Evolutionary conservation across 768 basidiomycete genomes (phyloP).

Genomic region (Suillus hirtellus): DNA sequence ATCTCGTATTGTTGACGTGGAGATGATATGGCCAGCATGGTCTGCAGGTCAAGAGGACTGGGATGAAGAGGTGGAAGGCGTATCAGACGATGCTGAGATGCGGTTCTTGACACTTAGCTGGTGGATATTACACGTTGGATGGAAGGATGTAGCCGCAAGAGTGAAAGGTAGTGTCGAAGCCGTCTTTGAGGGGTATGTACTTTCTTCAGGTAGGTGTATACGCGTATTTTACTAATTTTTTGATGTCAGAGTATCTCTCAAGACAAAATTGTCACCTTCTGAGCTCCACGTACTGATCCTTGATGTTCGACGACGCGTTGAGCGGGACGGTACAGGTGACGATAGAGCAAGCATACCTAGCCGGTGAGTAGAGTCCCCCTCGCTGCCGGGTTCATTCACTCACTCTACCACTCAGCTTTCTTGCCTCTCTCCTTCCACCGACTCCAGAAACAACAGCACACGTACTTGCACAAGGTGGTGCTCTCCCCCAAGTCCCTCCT

Average conservation of each 20-base stretch:
- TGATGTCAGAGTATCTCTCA: conserved; percentile 71
- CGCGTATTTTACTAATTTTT: conserved; percentile 9
- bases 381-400: neutral
- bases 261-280: conserved; percentile 65
- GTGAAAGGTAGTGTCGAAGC: conserved; percentile 76
- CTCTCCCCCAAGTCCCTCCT: conserved; percentile 16
- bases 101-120: conserved; percentile 86
- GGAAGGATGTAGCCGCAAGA: conserved; percentile 79
- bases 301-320: conserved; percentile 77
- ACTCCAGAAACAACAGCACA: conserved; percentile 71
- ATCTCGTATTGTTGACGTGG: conserved; percentile 27
- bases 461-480: conserved; percentile 67
- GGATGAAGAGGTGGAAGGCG: conserved; percentile 32
- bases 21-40: conserved; percentile 26
- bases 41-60: conserved; percentile 26
- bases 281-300: conserved; percentile 70
- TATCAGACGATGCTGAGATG: conserved; percentile 69
- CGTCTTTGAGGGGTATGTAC: conserved; percentile 78
- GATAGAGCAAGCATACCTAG: neutral
- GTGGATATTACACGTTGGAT: conserved; percentile 92
- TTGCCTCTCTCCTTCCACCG: conserved; percentile 73
- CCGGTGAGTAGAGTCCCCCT: neutral
- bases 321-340: conserved; percentile 55
- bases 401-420: conserved; percentile 40
- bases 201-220: conserved; percentile 7